Evolutionary conservation across 2,329 filamentous ascomycete species (phyloP), one percentile per base, ranked within the genome.

Genomic region (Bipolaris gigantea): DNA sequence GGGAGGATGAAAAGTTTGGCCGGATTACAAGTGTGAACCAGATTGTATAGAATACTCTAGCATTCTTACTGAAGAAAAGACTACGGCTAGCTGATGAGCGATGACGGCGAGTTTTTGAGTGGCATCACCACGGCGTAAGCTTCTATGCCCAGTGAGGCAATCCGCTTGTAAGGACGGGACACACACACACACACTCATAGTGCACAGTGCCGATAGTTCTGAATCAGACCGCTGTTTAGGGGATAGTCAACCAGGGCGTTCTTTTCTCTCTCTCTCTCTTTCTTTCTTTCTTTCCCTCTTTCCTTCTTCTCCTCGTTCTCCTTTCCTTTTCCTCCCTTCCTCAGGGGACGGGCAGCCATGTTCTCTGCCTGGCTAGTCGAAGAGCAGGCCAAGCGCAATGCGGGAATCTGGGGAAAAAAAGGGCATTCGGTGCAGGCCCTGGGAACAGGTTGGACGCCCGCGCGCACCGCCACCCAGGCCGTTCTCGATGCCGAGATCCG

Each of bases 91-190:
- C 35, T 11, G 56, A 55, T 50, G 57, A 61, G 54, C 47, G 42
- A 60, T 59, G 61, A 64, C 60, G 61, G 61, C 61, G 57, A 53
- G 42, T 46, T 50, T 18, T 18, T 10, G 51, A 25, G 43, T 63
- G 59, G 61, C 59, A 60, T 66, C 64, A 66, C 62, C 56, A 65
- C 59, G 53, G 63, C 64, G 64, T 67, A 60, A 63, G 59, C 48
- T 48, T 43, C 56, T 53, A 56, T 58, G 55, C 60, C 56, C 57
- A 56, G 54, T 41, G 43, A 53, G 59, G 53, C 50, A 56, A 52
- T 51, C 41, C 44, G 13, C 46, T 59, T 52, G 55, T 50, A 48
- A 51, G 50, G 34, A 49, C 51, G n/a, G n/a, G n/a, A 53, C 27
- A 38, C 48, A 25, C 25, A 30, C 27, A 30, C 27, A 30, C 27